These are phyloP conservation scores for Insectozyma bohioensis DNA, from an alignment of 1,139 yeast genomes.

Conservation along the genomic window DNA sequence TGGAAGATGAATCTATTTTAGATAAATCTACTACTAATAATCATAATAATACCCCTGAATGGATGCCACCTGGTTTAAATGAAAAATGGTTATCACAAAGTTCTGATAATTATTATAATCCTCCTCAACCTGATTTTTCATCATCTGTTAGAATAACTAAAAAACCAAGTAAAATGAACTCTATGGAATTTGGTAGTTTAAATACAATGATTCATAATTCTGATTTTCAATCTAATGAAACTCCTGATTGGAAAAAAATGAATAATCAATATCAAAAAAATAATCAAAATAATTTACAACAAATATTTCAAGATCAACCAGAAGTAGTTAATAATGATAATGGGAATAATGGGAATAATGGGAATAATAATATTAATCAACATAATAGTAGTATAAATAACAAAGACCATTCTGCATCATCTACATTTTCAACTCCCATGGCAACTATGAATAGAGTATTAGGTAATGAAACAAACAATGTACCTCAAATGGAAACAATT, in stretches of 20 bases:
- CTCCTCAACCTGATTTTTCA: constrained; percentile 19
- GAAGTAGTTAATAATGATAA: constrained; percentile 13
- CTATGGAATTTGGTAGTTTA: neutral
- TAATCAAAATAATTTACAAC: constrained; percentile 29
- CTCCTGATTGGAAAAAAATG: constrained; percentile 42
- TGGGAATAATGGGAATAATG: too few species aligned
- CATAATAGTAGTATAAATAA: constrained; percentile 5
- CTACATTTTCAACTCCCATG: constrained; percentile 38
- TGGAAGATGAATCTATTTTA: constrained; percentile 8
- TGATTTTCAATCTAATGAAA: constrained; percentile 20
- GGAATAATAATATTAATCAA: neutral
- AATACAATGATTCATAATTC: constrained; percentile 42
- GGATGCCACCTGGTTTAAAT: constrained; percentile 46
- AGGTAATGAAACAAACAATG: neutral
- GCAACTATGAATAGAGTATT: constrained; percentile 8
- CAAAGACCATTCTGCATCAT: constrained; percentile 28
- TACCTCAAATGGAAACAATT: constrained; percentile 22
- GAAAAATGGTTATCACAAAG: constrained; percentile 31
- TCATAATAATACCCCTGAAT: constrained; percentile 31
- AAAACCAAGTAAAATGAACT: constrained; percentile 15
- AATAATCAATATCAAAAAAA: constrained; percentile 28
- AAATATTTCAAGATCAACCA: constrained; percentile 27
- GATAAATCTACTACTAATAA: constrained; percentile 1
- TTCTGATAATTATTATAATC: constrained; percentile 5
- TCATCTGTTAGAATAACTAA: constrained; percentile 34